phyloP scores from a whole-genome alignment of 257 asterid genomes.

The Linaria vulgaris region DNA sequence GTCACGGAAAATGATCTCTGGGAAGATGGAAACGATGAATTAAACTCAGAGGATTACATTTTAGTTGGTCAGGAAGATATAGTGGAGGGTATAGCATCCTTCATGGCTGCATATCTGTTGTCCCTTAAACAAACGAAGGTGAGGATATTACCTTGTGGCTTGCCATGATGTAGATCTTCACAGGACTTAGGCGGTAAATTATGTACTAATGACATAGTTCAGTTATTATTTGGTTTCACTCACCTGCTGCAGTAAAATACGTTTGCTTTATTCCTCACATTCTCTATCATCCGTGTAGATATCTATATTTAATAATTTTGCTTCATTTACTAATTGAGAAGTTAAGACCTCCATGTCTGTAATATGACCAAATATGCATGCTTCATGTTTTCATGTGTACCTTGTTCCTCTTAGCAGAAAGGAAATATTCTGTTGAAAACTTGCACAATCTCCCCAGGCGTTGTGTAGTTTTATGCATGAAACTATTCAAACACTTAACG shows the following conservation, averaged over 20 bases:
- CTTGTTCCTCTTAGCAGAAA: neutral
- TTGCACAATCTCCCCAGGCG: neutral
- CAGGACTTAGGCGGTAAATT: too few relatives aligned
- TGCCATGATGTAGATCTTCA: slow-evolving; percentile 15
- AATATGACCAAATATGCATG: neutral
- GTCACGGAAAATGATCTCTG: slow-evolving; percentile 80
- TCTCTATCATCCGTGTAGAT: neutral
- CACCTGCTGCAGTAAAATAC: neutral
- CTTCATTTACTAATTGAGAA: slow-evolving; percentile 8
- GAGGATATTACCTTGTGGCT: slow-evolving; percentile 18
- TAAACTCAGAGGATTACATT: slow-evolving; percentile 78
- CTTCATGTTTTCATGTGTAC: neutral
- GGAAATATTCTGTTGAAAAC: neutral
- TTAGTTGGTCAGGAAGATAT: slow-evolving; percentile 96
- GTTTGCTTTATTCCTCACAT: neutral
- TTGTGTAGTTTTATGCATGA: neutral
- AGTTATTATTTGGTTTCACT: slow-evolving; percentile 9
- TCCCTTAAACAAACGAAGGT: slow-evolving; percentile 96
- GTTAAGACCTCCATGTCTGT: slow-evolving; percentile 1
- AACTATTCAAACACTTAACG: neutral
- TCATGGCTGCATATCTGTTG: slow-evolving; percentile 91
- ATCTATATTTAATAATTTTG: neutral
- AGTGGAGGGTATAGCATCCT: slow-evolving; percentile 94
- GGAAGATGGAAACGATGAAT: slow-evolving; percentile 69
- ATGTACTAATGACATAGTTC: neutral